A percentile compares a stretch with the other conserved stretches of the same genome.
Evolutionary conservation across 2,329 filamentous ascomycete species (phyloP).

Genomic region (Monilinia polystroma): DNA sequence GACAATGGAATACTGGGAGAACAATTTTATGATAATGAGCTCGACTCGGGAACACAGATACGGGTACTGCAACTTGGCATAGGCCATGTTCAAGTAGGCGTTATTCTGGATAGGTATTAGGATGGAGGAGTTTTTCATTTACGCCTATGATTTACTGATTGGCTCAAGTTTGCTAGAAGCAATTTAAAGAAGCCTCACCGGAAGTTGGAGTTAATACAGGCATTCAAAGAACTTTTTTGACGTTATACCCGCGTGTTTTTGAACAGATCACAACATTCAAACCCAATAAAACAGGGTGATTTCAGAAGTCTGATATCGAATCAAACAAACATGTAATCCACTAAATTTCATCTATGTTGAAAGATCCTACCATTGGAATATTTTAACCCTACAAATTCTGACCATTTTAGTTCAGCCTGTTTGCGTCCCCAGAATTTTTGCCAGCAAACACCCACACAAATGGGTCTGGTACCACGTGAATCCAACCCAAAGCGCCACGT

Average conservation of each 20-base stretch:
- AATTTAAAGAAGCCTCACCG: constrained; percentile 4
- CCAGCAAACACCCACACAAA: constrained; percentile 26
- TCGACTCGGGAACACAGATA: neutral
- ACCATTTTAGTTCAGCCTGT: constrained; percentile 6
- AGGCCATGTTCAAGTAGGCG: neutral
- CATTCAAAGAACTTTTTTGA: neutral
- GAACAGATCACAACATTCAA: neutral
- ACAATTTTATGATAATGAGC: neutral
- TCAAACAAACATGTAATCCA: constrained; percentile 9
- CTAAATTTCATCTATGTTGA: neutral
- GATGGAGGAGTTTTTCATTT: neutral
- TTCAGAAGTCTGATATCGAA: constrained; percentile 12
- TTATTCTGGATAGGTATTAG: neutral
- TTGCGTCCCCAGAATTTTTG: constrained; percentile 2
- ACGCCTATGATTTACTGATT: neutral
- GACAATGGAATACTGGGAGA: neutral
- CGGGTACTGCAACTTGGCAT: neutral
- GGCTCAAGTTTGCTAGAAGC: neutral
- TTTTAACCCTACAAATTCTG: neutral
- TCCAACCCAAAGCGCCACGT: constrained; percentile 24
- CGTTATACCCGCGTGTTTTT: neutral
- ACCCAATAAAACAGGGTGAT: neutral
- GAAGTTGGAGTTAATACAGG: neutral
- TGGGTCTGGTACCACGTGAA: constrained; percentile 10
- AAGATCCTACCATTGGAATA: neutral